Evolutionary conservation across 2,329 filamentous ascomycete species (phyloP).

Genomic region (Alternaria brassicicola): DNA sequence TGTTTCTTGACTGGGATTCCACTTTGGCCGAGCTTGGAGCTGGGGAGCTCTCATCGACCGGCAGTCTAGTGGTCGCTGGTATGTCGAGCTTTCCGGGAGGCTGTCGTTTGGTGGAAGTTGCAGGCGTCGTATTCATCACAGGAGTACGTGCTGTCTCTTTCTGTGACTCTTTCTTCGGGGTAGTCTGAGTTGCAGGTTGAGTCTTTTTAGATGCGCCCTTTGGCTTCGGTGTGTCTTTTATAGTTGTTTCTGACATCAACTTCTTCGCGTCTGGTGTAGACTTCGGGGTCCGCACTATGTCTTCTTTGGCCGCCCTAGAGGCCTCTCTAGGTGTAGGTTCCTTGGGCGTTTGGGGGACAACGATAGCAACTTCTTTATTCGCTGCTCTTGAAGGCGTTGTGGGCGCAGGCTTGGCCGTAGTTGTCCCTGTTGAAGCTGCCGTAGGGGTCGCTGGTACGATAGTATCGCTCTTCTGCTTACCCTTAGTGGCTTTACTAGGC

Average conservation of each 20-base stretch:
- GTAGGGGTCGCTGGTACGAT: conserved; percentile 4
- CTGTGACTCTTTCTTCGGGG: conserved; percentile 13
- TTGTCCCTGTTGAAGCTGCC: conserved; percentile 1
- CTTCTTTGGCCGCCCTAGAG: conserved; percentile 20
- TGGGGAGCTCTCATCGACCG: conserved; percentile 27
- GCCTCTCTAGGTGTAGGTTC: conserved; percentile 16
- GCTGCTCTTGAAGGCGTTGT: conserved; percentile 30
- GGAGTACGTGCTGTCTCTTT: conserved; percentile 12
- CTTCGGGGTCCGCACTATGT: conserved; percentile 5
- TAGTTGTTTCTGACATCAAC: conserved; percentile 11
- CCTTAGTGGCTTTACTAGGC: conserved; percentile 37
- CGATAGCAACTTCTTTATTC: conserved; percentile 12
- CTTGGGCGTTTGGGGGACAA: conserved; percentile 17
- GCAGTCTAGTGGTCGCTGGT: conserved; percentile 43
- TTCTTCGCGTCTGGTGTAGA: conserved; percentile 28
- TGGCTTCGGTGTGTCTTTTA: conserved; percentile 27
- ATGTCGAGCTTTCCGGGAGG: conserved; percentile 58
- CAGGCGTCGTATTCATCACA: conserved; percentile 13
- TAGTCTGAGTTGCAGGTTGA: conserved; percentile 16
- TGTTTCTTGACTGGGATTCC: conserved; percentile 33
- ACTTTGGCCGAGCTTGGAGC: conserved; percentile 23
- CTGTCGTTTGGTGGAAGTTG: conserved; percentile 43
- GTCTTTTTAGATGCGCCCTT: conserved; percentile 30
- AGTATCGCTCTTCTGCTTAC: conserved; percentile 22
- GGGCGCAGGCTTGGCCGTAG: conserved; percentile 13